A percentile compares a stretch with the other conserved stretches of the same genome.
phyloP scores from a whole-genome alignment of 1,139 yeast species.

The Debaryomyces nepalensis region DNA sequence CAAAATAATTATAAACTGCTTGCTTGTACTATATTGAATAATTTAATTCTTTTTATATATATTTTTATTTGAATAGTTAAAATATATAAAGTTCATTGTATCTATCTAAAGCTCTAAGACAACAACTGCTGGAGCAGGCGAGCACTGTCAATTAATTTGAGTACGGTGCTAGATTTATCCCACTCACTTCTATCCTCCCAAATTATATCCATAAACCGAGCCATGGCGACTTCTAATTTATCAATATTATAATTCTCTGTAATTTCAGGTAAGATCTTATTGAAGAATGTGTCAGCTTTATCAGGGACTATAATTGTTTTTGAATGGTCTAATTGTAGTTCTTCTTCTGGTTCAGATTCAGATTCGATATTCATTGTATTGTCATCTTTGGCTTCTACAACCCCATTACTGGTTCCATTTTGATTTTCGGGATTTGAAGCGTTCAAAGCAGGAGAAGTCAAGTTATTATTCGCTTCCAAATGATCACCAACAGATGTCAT shows the following conservation, averaged over 20 bases:
- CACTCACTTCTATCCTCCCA: slow-evolving; percentile 73
- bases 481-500: background rate
- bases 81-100: slow-evolving; percentile 10
- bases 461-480: too few species aligned
- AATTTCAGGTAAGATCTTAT: slow-evolving; percentile 28
- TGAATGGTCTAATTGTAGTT: slow-evolving; percentile 22
- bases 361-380: slow-evolving; percentile 16
- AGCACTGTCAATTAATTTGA: slow-evolving; percentile 29
- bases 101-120: slow-evolving; percentile 4
- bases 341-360: slow-evolving; percentile 34
- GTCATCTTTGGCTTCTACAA: background rate
- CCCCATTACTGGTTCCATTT: slow-evolving; percentile 7
- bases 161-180: slow-evolving; percentile 58
- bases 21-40: slow-evolving; percentile 9
- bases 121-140: slow-evolving; percentile 4
- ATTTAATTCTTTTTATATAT: slow-evolving; percentile 5
- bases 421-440: too few species aligned
- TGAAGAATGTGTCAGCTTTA: slow-evolving; percentile 23
- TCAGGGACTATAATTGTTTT: slow-evolving; percentile 24
- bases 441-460: too few species aligned
- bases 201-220: slow-evolving; percentile 71
- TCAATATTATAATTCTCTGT: slow-evolving; percentile 67
- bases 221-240: slow-evolving; percentile 70
- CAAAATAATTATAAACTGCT: background rate
- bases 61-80: slow-evolving; percentile 7